phyloP scores from a whole-genome alignment of 2,329 filamentous ascomycete species.

The Arthrinium puccinioides region DNA sequence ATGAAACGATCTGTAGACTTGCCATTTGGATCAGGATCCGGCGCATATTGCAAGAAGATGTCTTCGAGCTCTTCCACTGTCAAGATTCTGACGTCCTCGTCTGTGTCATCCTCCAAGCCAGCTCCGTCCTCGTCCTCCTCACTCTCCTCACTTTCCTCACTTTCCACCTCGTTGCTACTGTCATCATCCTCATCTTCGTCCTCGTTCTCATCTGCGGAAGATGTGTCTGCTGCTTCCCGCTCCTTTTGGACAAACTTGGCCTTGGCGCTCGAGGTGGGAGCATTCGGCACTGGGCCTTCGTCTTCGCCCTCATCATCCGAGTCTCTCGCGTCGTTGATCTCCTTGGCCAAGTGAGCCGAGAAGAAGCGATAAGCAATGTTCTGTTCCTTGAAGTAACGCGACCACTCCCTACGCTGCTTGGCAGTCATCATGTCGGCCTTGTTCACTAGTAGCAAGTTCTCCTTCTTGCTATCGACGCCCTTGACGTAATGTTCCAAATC shows the following conservation, averaged over 20 bases:
- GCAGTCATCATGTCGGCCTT: slow-evolving; percentile 99
- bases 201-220: slow-evolving; percentile 12
- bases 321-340: slow-evolving; percentile 69
- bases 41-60: slow-evolving; percentile 74
- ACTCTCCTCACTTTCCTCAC: slow-evolving; percentile 22
- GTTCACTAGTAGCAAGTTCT: slow-evolving; percentile 90
- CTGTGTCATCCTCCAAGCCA: slow-evolving; percentile 31
- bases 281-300: slow-evolving; percentile 25
- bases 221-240: slow-evolving; percentile 10
- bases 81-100: slow-evolving; percentile 69
- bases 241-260: slow-evolving; percentile 8
- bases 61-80: slow-evolving; percentile 89
- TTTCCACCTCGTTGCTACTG: background rate
- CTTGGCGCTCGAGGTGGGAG: slow-evolving; percentile 22
- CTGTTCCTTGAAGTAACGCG: slow-evolving; percentile 72
- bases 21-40: slow-evolving; percentile 47
- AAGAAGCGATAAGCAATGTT: slow-evolving; percentile 93
- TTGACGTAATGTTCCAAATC: slow-evolving; percentile 93
- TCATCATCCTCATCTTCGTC: background rate
- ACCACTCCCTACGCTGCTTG: slow-evolving; percentile 77
- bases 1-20: slow-evolving; percentile 14
- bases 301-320: slow-evolving; percentile 42
- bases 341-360: slow-evolving; percentile 86
- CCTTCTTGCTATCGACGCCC: slow-evolving; percentile 79
- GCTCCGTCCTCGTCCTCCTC: slow-evolving; percentile 25